Conservation (phyloP, 2,329 filamentous ascomycete genomes). For the Colletotrichum tamarilloi region DNA sequence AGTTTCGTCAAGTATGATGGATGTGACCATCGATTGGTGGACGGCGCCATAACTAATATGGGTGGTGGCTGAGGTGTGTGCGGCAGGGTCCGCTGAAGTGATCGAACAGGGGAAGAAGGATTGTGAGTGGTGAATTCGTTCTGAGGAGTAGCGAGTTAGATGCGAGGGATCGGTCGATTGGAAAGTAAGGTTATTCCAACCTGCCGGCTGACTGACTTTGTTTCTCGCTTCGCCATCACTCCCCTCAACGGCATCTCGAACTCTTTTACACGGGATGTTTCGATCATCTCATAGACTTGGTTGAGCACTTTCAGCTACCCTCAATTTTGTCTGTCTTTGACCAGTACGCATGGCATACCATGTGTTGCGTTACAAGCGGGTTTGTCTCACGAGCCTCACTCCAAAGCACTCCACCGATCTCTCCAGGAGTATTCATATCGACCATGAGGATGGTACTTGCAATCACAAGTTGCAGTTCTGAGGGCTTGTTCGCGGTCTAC, state of each 20-base stretch:
- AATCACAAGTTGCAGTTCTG: no score
- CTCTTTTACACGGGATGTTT: neutral
- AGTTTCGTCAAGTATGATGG: neutral
- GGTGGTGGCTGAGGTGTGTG: slow-evolving; percentile 3
- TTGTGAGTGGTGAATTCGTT: neutral
- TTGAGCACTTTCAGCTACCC: neutral
- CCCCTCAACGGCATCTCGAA: neutral
- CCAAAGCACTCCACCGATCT: no score
- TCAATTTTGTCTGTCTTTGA: no score
- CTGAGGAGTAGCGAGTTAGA: neutral
- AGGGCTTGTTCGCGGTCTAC: no score
- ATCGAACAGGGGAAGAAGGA: neutral
- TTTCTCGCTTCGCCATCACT: neutral
- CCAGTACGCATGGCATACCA: neutral
- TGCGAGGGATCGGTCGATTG: neutral
- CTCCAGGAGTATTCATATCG: neutral
- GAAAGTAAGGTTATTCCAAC: neutral
- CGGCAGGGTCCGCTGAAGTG: slow-evolving; percentile 11
- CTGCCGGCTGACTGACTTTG: neutral
- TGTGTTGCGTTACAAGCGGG: neutral
- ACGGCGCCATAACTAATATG: neutral
- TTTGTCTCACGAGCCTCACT: neutral
- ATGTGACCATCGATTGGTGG: neutral
- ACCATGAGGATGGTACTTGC: no score
- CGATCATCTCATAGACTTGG: neutral